phyloP scores from a whole-genome alignment of 495 filamentous ascomycete species.

The Tuber melanosporum region DNA sequence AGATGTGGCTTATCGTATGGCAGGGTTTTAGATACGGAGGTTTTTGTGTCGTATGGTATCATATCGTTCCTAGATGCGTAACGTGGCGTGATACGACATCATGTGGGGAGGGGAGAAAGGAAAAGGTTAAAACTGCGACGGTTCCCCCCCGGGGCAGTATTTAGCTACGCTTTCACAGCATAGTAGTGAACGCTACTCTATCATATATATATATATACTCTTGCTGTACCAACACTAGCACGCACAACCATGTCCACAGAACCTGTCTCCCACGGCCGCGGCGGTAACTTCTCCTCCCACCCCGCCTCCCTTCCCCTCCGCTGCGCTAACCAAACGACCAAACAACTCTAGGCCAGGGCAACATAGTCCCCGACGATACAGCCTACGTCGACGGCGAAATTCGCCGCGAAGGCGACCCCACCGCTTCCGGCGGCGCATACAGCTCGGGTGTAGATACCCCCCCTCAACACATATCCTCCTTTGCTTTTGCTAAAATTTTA shows the following conservation, averaged over 20 bases:
- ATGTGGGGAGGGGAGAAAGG: no score
- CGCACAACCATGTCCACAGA: constrained; percentile 13
- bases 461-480: neutral
- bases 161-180: neutral
- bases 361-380: constrained; percentile 37
- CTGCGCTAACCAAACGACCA: neutral
- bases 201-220: no score
- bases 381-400: constrained; percentile 39
- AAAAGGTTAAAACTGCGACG: constrained; percentile 3
- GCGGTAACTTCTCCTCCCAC: constrained; percentile 19
- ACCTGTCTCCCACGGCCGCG: constrained; percentile 39
- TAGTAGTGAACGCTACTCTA: neutral
- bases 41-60: neutral
- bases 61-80: neutral
- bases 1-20: neutral
- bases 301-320: neutral
- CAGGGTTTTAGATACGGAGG: neutral
- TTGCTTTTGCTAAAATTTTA: constrained; percentile 11
- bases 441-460: constrained; percentile 33
- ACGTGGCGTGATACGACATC: neutral
- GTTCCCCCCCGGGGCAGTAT: neutral
- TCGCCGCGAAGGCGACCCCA: constrained; percentile 33
- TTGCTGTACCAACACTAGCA: neutral
- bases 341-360: constrained; percentile 28
- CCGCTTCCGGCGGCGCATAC: constrained; percentile 32